Evolutionary conservation across 805 yeast species (phyloP), one percentile per base, ranked within the genome.

Genomic region (Yamadazyma endophytica): DNA sequence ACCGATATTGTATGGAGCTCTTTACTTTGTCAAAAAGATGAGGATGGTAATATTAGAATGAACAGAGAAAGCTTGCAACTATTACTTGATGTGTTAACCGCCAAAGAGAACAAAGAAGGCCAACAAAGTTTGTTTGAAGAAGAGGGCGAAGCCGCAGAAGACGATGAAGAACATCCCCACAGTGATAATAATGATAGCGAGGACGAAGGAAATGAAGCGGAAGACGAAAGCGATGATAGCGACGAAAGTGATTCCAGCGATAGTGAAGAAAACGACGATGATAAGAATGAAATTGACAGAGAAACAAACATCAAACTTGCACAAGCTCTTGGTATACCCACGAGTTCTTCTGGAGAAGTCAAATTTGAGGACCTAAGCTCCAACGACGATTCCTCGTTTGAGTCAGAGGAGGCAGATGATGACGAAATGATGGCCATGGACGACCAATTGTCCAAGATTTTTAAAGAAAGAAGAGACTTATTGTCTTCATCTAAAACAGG

Each of bases 401-500:
- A 84, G 43, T 60, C 67, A 0, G 68, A 61, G 24, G 79, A 90
- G 0, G 85, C 88, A 94, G 95, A 89, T 38, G 97, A 89, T 56
- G 96, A 89, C 47, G 88, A 88, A 53, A 90, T 90, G 97, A 78
- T 88, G 80, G 94, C 89, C 13, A 73, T 90, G 46, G 97, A 90
- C 52, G 83, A 71, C 14, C 92, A 87, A 39, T 63, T 90, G 18
- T 75, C 96, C 0, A 72, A 71, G 32, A 90, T 90, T 33, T 90
- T 90, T 70, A 76, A 82, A 48, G 90, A 87, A 47, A 75, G 97
- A 46, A 77, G 79, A 43, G 78, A 75, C 38, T 82, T 84, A 0
- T 55, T 86, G 32, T 57, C 75, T 7, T 52, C 50, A 6, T 44
- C 64, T 16, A 61, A 64, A 19, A 59, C 73, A 3, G 88, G 88